Evolutionary conservation across 2,329 filamentous ascomycete species (phyloP), one percentile per base, ranked within the genome.

Genomic region (Epichloe typhina): DNA sequence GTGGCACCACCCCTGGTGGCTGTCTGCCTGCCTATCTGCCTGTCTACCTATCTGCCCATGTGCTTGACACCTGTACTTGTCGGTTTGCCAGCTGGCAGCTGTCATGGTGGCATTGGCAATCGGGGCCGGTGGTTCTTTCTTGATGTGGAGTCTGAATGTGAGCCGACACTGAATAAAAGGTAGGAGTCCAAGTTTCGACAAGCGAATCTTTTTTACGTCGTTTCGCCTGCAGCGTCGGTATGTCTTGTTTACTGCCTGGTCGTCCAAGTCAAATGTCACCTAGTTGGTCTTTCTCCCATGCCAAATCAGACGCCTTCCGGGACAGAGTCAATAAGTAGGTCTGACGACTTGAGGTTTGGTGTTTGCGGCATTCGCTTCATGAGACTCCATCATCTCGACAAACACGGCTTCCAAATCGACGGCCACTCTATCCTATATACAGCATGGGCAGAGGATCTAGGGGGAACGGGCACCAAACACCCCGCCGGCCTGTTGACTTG

Each of bases 401-500:
- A 48, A 39, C 21, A 33, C 35, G 39, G n/a, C 19, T 49, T 31
- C 31, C 5, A 36, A 35, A 36, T 43, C 46, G n/a, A 44, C 37
- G 26, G 49, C 43, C 43, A 17, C 41, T 36, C 17, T 51, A 19
- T 19, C 51, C 19, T 8, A 26, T 23, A 6, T 46, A 23, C 53
- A 57, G 26, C 53, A 74, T 74, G 72, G 65, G 63, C 48, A 65
- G 70, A 50, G 66, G 67, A 46, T 63, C 66, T 46, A 62, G 67
- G 35, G 62, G 61, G 56, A 62, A 58, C 50, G 57, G 57, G 46
- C 63, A 60, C 52, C 65, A 59, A 46, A 58, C 61, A 40, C 61
- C 63, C 52, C 71, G 69, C 52, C 70, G 73, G 17, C 66, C 74
- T 38, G 69, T 74, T 40, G 76, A 80, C 54, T 57, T 82, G 54